Evolutionary conservation across 2,329 filamentous ascomycete genomes (phyloP).

Genomic region (Mollisia scopiformis): DNA sequence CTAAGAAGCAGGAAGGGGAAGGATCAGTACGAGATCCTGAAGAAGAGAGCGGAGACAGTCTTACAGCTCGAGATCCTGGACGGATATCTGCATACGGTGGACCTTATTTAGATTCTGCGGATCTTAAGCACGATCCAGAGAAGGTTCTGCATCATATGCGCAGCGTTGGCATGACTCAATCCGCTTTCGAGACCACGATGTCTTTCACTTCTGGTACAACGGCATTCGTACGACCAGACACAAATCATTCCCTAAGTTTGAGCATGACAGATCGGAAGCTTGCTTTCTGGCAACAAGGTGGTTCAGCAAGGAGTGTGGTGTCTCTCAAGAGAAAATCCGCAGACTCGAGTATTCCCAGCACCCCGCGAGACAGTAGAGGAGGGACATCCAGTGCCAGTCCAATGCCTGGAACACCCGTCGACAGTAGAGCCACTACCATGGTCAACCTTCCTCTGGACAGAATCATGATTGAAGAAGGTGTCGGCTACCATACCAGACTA

Average conservation of each 20-base stretch:
- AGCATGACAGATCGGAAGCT: background rate
- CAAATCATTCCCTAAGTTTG: background rate
- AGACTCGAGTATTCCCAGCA: background rate
- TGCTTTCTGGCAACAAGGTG: background rate
- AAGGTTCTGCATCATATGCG: background rate
- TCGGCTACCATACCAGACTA: background rate
- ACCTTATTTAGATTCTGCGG: background rate
- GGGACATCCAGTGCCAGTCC: background rate
- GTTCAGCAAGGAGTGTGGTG: background rate
- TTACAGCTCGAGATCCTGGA: background rate
- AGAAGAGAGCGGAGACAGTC: background rate
- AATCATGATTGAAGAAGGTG: background rate
- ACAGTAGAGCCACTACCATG: background rate
- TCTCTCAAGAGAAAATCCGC: background rate
- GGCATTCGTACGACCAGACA: background rate
- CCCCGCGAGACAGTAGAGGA: background rate
- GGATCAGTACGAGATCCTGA: background rate
- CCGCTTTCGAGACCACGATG: background rate
- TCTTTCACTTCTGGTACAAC: background rate
- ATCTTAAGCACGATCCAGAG: constrained; percentile 2
- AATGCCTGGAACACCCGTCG: background rate
- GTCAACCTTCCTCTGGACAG: background rate
- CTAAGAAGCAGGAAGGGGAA: background rate
- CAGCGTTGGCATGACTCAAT: background rate
- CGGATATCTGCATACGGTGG: background rate